Base-by-base conservation (phyloP, 139 green algal genomes). In the Nannochloris sp. region DNA sequence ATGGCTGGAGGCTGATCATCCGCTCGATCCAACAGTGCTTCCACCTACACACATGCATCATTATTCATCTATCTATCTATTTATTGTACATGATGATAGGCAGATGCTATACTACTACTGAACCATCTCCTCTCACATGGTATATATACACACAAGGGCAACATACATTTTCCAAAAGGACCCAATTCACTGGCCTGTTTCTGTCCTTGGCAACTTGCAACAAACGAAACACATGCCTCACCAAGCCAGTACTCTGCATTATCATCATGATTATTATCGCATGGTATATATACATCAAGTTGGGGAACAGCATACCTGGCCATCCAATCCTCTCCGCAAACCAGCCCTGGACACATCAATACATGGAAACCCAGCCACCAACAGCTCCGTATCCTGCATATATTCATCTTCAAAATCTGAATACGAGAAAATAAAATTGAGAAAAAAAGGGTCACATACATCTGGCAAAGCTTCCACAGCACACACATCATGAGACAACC, bases 281-380 rank as follows among this genome's bases (percentile, higher is more conserved):
- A 7, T 64, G 18, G 3, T 56, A 10, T 37, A 27, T 25, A 29
- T 11, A 44, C 14, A 29, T 44, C 10, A 27, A 23, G n/a, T 18
- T 7, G 51, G 4, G 3, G 5, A 34, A 18, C 44, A 18, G 23
- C 46, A 19, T 25, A 53, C n/a, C 18, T 55, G 49, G 40, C 86
- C 86, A 2, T 84, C 53, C 36, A 90, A 61, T 12, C 88, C 88
- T 4, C 56, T 31, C 0, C 84, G 57, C 16, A 90, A 63, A 0
- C 88, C 88, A 14, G 85, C 81, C 9, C 85, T 67, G 60, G 70
- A 83, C 16, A 93, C 82, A 50, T 94, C 88, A 27, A 92, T 81
- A 71, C 88, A 96, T n/a, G 88, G 88, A 67, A 96, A 95, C 8
- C 89, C 89, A 7, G 89, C 89, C 4, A 70, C 76, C 12, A 96